Conservation (phyloP, 2,329 filamentous ascomycete genomes). For the Zymoseptoria pseudotritici region DNA sequence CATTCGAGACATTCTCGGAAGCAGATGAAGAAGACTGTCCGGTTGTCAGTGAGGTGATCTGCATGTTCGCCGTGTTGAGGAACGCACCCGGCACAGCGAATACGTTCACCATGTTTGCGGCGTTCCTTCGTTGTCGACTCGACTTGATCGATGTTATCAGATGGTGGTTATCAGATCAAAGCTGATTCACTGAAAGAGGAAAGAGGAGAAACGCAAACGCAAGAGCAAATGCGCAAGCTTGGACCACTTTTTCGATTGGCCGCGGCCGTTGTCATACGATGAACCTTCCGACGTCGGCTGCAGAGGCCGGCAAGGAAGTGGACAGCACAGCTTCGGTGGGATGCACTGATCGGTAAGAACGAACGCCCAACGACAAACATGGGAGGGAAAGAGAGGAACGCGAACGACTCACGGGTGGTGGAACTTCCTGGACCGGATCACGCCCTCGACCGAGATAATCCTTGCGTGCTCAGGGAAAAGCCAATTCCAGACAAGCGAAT, state of each 20-base stretch:
- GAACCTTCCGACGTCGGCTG: not conserved
- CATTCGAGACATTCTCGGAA: conserved; percentile 81
- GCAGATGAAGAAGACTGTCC: conserved; percentile 73
- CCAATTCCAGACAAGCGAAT: not conserved
- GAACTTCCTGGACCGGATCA: not conserved
- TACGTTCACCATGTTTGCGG: conserved; percentile 55
- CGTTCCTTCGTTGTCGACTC: not conserved
- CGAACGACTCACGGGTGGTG: not conserved
- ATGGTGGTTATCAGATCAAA: not conserved
- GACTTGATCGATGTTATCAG: not conserved
- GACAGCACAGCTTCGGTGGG: not conserved
- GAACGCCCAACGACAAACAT: not conserved
- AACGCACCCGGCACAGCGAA: conserved; percentile 59
- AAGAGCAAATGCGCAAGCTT: no score
- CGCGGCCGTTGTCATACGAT: not conserved
- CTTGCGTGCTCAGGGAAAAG: not conserved
- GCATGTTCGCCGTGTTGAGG: not conserved
- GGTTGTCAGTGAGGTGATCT: conserved; percentile 2
- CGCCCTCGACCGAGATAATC: not conserved
- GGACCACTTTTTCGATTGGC: no score
- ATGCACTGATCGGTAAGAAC: not conserved
- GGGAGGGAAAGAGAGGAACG: not conserved
- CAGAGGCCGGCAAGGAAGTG: not conserved
- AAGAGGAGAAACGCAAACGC: no score
- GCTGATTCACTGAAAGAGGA: not conserved